Conservation (phyloP, 352 stramenopile species). For the Phytopythium kandeliae region DNA sequence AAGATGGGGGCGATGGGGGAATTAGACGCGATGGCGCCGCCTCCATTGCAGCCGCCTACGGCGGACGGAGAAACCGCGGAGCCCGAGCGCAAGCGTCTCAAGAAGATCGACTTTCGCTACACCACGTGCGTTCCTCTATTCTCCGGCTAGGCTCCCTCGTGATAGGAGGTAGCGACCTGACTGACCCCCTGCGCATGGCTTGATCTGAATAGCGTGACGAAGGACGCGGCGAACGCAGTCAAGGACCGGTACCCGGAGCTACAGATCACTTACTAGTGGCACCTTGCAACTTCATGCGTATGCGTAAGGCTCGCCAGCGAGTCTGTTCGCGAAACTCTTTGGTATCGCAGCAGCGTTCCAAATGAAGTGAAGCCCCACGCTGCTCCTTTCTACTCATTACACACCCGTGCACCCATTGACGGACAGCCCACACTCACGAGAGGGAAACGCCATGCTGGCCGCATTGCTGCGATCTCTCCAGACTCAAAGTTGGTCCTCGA, state of each 20-base stretch:
- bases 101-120: conserved; percentile 88
- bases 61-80: conserved; percentile 32
- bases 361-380: too few species aligned
- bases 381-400: too few species aligned
- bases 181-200: too few species aligned
- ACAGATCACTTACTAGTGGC: conserved; percentile 31
- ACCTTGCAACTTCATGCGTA: too few species aligned
- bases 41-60: conserved; percentile 14
- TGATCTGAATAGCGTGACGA: conserved; percentile 50
- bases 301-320: background rate
- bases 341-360: too few species aligned
- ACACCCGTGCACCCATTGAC: too few species aligned
- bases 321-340: background rate
- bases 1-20: conserved; percentile 56
- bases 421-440: too few species aligned
- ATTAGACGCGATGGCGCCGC: conserved; percentile 12
- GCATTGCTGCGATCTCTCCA: too few species aligned
- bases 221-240: conserved; percentile 66
- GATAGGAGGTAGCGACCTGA: background rate
- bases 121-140: conserved; percentile 52
- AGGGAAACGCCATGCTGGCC: too few species aligned
- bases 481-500: conserved; percentile 25
- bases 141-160: background rate
- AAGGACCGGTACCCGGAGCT: conserved; percentile 61
- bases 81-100: conserved; percentile 80